Percentiles rank a stretch among this genome's conserved stretches.
phyloP scores from a whole-genome alignment of 495 filamentous ascomycete genomes.

The Podospora pseudopauciseta region DNA sequence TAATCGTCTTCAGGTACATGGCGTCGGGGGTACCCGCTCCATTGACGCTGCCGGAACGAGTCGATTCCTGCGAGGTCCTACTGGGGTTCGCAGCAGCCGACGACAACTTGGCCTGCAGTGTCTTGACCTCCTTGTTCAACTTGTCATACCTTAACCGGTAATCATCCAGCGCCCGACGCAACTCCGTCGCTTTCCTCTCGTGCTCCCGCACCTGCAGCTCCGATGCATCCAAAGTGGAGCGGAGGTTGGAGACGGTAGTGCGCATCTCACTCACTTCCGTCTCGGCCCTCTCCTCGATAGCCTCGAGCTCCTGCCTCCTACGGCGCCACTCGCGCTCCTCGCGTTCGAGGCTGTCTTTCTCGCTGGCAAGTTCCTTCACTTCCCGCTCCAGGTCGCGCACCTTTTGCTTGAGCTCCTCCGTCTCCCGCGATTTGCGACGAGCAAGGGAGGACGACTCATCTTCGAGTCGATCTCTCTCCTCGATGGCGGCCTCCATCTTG shows the following conservation, averaged over 20 bases:
- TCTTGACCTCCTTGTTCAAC: constrained; percentile 62
- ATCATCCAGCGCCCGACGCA: constrained; percentile 74
- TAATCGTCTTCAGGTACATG: constrained; percentile 90
- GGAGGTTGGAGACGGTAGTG: constrained; percentile 71
- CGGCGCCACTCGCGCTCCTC: constrained; percentile 64
- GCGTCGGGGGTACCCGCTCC: constrained; percentile 57
- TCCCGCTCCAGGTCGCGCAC: constrained; percentile 78
- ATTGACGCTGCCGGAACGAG: constrained; percentile 44
- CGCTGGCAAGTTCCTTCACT: constrained; percentile 63
- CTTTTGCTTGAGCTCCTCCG: constrained; percentile 78
- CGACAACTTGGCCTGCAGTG: constrained; percentile 35
- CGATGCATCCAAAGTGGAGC: constrained; percentile 76
- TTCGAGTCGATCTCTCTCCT: constrained; percentile 89
- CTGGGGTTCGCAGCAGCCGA: constrained; percentile 27
- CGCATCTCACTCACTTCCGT: constrained; percentile 73
- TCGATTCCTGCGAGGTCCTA: constrained; percentile 58
- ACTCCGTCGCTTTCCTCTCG: constrained; percentile 74
- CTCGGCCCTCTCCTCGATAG: constrained; percentile 58
- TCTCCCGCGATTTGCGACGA: constrained; percentile 70
- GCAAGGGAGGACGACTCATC: constrained; percentile 79
- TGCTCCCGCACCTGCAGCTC: constrained; percentile 77
- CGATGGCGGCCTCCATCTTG: constrained; percentile 78
- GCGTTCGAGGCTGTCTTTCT: constrained; percentile 63
- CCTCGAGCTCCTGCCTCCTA: constrained; percentile 70
- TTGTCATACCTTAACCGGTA: constrained; percentile 72